Base-by-base conservation (phyloP, 2,329 filamentous ascomycete genomes). In the Clarireedia sp. region DNA sequence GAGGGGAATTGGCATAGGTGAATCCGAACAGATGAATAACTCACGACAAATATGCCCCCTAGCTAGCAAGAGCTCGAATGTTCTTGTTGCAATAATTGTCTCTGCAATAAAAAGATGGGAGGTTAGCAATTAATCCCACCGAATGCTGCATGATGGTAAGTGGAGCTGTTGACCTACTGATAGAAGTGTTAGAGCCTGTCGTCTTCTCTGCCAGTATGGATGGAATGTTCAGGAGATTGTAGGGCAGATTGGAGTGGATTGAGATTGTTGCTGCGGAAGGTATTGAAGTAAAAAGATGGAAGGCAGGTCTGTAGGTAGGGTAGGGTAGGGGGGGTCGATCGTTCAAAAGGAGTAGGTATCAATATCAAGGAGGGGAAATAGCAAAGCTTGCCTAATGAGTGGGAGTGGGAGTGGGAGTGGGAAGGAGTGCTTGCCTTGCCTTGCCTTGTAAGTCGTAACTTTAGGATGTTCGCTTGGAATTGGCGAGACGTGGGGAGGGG, bases 351-450 rank as follows among this genome's bases (percentile, higher is more conserved):
- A 48, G 24, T 33, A 9, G 38, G 19, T 41, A 41, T 41, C 19
- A 19, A 41, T 41, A 41, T 41, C 19, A 41, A 41, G 38, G 38
- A 41, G 51, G 51, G 51, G 43, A 21, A 47, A 53, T 53, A 43
- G 41, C 29, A 44, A 53, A 47, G 41, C 51, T 53, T 33, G 29
- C 29, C 29, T 33, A 12, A 12, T 33, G 29, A 33, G 29, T 33
- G 29, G 29, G 29, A 33, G 24, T 5, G 8, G 24, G 3, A 6
- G 7, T 29, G 9, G 26, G 26, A 33, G 29, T 33, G 29, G 24
- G 24, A 26, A 26, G 24, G 24, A 26, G 24, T 26, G 37, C 37
- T 40, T 40, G 37, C 37, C 38, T 41, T 41, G 19, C 19, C 29
- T 33, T 12, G 12, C 9, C 8, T 10, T 10, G 29, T 33, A 33